These are phyloP conservation scores for Hericium coralloides DNA, from an alignment of 768 basidiomycete species.

Conservation along the genomic window DNA sequence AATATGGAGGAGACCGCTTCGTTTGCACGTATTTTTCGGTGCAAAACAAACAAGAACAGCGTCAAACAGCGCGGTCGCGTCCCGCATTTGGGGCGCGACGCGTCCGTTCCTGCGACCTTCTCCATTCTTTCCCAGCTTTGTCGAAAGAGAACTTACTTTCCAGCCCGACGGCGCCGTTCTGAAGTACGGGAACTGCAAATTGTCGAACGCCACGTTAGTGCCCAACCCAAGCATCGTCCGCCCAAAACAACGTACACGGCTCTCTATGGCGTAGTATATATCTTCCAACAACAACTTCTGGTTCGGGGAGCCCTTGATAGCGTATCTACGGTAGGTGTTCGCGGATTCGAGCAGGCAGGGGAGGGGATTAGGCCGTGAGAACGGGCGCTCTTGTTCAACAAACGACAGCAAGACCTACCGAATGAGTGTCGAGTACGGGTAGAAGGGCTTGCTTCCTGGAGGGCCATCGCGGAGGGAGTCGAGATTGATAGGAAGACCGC, in stretches of 20 bases:
- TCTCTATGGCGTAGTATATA: constrained; percentile 89
- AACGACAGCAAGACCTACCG: constrained; percentile 42
- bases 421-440: constrained; percentile 86
- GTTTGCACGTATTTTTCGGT: constrained; percentile 28
- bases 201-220: too few species aligned
- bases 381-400: neutral
- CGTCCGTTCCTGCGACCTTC: too few species aligned
- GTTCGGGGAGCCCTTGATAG: constrained; percentile 86
- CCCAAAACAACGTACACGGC: constrained; percentile 46
- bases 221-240: too few species aligned
- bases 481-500: constrained; percentile 78
- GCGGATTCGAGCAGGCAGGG: neutral
- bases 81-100: neutral
- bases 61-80: constrained; percentile 53
- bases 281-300: constrained; percentile 81
- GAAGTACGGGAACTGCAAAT: constrained; percentile 75
- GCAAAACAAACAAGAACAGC: constrained; percentile 41
- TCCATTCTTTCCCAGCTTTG: too few species aligned
- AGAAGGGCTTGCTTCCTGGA: constrained; percentile 84
- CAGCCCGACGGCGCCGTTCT: constrained; percentile 81
- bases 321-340: constrained; percentile 46
- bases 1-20: neutral
- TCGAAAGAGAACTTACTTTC: constrained; percentile 53
- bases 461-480: constrained; percentile 83
- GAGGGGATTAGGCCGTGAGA: constrained; percentile 3